phyloP scores from a whole-genome alignment of 2,329 filamentous ascomycete species.

The Chaetomiaceae sp. region DNA sequence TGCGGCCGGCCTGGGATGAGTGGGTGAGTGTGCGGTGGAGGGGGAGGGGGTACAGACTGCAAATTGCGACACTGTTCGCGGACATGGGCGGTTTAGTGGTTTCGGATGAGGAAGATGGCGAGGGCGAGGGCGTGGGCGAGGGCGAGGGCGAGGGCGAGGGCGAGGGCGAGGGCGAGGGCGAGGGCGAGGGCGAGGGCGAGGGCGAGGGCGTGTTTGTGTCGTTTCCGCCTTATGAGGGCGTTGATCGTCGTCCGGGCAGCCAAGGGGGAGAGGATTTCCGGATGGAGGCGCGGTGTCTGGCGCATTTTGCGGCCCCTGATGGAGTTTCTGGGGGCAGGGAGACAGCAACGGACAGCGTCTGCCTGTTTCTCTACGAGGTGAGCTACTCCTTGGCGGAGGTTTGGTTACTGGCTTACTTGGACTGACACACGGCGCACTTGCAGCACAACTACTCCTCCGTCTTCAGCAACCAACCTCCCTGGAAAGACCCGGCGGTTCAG shows the following conservation, averaged over 20 bases:
- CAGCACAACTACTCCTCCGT: constrained; percentile 41
- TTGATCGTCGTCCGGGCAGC: constrained; percentile 35
- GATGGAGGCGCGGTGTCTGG: constrained; percentile 39
- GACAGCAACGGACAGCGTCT: constrained; percentile 35
- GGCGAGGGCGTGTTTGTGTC: constrained; percentile 31
- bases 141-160: too few relatives aligned
- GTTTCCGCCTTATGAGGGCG: constrained; percentile 35
- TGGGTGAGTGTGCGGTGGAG: constrained; percentile 36
- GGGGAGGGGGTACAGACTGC: constrained; percentile 33
- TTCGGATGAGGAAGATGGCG: constrained; percentile 25
- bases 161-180: constrained; percentile 23
- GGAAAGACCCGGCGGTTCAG: constrained; percentile 33
- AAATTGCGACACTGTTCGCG: constrained; percentile 42
- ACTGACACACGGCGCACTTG: constrained; percentile 5
- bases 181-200: too few relatives aligned
- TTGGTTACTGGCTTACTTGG: background rate
- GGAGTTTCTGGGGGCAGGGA: constrained; percentile 24
- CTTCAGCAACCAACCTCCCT: constrained; percentile 30
- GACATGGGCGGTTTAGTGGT: constrained; percentile 33
- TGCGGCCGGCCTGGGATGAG: constrained; percentile 47
- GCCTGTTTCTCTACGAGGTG: constrained; percentile 50
- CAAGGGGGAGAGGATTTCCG: constrained; percentile 34
- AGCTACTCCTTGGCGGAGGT: constrained; percentile 14
- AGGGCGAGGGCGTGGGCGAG: background rate
- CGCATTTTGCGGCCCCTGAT: constrained; percentile 33